Base-by-base conservation (phyloP, 805 yeast genomes). In the Priceomyces carsonii region DNA sequence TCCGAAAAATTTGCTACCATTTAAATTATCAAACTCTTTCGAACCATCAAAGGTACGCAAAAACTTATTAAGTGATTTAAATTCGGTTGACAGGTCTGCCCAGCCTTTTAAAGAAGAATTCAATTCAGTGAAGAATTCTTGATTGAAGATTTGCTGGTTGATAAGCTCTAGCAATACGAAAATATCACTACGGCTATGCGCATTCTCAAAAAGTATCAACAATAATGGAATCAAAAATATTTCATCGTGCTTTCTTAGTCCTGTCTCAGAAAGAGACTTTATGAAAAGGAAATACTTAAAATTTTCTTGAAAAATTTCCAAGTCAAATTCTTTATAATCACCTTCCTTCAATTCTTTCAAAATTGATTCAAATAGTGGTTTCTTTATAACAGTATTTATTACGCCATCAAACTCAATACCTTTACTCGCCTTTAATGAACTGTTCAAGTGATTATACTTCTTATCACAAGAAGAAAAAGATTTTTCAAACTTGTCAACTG, bases 221-320 rank as follows among this genome's bases (percentile, higher is more conserved):
- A 63, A 47, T 8, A 59, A 32, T 6, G 74, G 74, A 8, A 69
- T 63, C 32, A 67, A 47, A 31, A 69, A 65, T 2, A 48, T 45
- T 37, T 65, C 71, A 38, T 69, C 73, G 36, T 63, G 69, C 35
- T 59, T 63, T 23, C 49, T 51, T 24, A 69, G 50, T 2, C 70
- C 69, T 30, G 51, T 55, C 15, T 59, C 65, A 1, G 68, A 57
- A 16, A 67, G 50, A 4, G 70, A 59, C 39, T 63, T 65, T 20
- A 66, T 50, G 44, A 63, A 67, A 13, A 69, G 53, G 31, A 69
- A 43, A 22, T 45, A 47, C 32, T 46, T 53, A 45, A 57, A 67
- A 30, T 59, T 52, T 3, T 45, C 44, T 25, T 49, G 47, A 33
- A 60, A 54, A 5, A 33, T 29, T 18, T 35, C 36, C 8, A 38